These are phyloP conservation scores for Ceratocystis lukuohia DNA, from an alignment of 2,329 filamentous ascomycete species.

Conservation along the genomic window DNA sequence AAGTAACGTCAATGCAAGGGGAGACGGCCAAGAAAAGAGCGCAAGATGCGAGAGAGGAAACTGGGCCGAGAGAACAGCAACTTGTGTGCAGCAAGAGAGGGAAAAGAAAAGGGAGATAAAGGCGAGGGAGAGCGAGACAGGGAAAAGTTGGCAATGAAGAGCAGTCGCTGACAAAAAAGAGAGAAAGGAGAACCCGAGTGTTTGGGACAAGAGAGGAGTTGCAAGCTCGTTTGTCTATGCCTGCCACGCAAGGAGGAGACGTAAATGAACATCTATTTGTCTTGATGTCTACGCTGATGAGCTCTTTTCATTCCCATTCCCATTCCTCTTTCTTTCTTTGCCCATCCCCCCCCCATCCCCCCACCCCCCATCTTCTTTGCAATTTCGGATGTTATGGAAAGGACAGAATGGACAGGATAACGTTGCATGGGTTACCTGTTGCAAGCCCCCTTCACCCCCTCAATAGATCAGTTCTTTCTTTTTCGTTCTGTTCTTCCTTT, in stretches of 20 bases:
- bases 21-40: not conserved
- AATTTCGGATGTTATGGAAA: not conserved
- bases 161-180: not conserved
- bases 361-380: not conserved
- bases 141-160: conserved; percentile 2
- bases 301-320: not conserved
- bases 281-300: not conserved
- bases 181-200: not conserved
- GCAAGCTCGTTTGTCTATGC: not conserved
- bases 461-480: not conserved
- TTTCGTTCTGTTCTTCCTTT: not conserved
- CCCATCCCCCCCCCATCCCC: not conserved
- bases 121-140: not conserved
- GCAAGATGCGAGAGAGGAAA: not conserved
- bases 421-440: not conserved
- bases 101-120: not conserved
- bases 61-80: not conserved
- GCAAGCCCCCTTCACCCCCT: not conserved
- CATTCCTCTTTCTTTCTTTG: not conserved
- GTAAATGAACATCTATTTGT: not conserved
- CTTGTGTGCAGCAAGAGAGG: not conserved
- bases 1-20: conserved; percentile 1
- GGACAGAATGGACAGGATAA: not conserved
- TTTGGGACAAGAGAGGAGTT: not conserved
- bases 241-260: not conserved